Evolutionary conservation across 176 grass and related monocot genomes (phyloP).

Genomic region (Coix lacrymajobi): DNA sequence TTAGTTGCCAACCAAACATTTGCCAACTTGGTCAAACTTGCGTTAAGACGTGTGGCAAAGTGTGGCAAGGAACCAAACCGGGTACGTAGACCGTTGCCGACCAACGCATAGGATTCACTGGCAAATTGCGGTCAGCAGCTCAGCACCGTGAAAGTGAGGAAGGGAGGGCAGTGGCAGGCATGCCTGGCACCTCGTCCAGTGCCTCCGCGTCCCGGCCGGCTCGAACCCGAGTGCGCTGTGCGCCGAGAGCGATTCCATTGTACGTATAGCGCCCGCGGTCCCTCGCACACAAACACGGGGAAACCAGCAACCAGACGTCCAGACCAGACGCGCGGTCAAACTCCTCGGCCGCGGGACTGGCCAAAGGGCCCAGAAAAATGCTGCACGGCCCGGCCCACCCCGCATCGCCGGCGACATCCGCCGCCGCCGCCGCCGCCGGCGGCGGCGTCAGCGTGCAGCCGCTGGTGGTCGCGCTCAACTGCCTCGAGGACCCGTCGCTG

Average conservation of each 20-base stretch:
- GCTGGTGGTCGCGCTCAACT: constrained; percentile 74
- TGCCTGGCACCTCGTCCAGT: not conserved
- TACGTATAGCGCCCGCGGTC: not conserved
- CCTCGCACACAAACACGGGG: not conserved
- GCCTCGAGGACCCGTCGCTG: constrained; percentile 66
- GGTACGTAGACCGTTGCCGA: not conserved
- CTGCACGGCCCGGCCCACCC: constrained; percentile 33
- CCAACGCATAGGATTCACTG: not conserved
- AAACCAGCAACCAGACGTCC: not conserved
- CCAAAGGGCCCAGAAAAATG: constrained; percentile 40
- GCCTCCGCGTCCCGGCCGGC: not conserved
- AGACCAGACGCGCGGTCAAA: not conserved
- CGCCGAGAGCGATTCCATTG: not conserved
- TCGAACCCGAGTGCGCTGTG: not conserved
- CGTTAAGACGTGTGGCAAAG: no score
- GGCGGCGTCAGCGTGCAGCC: constrained; percentile 10
- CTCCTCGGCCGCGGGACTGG: not conserved
- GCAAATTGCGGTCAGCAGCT: not conserved
- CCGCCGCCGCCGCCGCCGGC: not conserved
- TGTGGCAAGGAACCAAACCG: no score
- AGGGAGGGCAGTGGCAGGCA: no score
- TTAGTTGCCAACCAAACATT: no score
- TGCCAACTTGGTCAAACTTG: no score
- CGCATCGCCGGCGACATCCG: not conserved
- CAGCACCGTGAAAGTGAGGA: no score